A percentile compares a stretch with the other conserved stretches of the same genome.
phyloP scores from a whole-genome alignment of 371 early-diverging fungal genomes.

The Zychaea mexicana region DNA sequence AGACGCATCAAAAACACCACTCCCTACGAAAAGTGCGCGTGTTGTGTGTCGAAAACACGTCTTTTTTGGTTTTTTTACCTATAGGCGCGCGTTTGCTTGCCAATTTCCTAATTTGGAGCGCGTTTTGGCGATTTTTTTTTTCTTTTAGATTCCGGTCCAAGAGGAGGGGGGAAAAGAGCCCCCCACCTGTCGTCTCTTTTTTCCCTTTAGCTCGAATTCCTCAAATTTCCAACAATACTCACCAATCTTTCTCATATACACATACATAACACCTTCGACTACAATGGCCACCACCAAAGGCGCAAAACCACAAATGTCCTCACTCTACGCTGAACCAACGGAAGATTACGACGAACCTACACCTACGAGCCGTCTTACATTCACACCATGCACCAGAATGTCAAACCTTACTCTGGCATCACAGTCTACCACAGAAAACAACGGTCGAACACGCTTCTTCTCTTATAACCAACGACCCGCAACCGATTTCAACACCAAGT shows the following conservation, averaged over 20 bases:
- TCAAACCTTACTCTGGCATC: not conserved
- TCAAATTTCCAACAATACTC: not conserved
- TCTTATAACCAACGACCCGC: not conserved
- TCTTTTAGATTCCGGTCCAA: not conserved
- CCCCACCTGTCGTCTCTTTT: not conserved
- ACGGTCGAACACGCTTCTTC: not conserved
- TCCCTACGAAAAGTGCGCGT: not conserved
- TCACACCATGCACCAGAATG: constrained; percentile 5
- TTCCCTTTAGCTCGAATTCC: not conserved
- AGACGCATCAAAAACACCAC: not conserved
- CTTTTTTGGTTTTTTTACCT: not conserved
- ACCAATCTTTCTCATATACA: not conserved
- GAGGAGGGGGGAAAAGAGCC: not conserved
- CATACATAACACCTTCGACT: not conserved
- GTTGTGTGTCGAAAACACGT: not conserved
- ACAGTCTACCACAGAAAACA: not conserved
- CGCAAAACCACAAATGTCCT: not conserved
- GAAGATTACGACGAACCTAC: not conserved
- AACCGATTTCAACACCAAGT: not conserved
- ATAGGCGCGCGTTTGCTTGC: not conserved
- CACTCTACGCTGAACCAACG: not conserved
- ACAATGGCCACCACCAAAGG: not conserved
- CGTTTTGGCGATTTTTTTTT: constrained; percentile 2
- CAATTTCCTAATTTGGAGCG: constrained; percentile 5
- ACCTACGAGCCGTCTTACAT: not conserved